These are phyloP conservation scores for Entamoeba invadens DNA, from an alignment of 208 protist species.

Conservation along the genomic window DNA sequence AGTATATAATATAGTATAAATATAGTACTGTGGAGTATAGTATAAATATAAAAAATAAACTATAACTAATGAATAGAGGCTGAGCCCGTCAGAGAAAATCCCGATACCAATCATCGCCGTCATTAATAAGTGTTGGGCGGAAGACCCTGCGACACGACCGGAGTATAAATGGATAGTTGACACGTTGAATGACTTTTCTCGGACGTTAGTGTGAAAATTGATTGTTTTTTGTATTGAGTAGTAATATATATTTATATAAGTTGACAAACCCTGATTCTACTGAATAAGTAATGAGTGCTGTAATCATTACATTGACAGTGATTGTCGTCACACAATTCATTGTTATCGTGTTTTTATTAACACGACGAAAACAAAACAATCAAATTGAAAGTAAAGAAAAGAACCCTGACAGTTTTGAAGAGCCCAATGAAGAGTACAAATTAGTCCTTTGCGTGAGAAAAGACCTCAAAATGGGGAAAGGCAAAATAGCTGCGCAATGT, in stretches of 20 bases:
- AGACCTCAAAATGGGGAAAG: slow-evolving; percentile 73
- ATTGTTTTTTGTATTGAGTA: too few relatives aligned
- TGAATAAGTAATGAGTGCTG: background rate
- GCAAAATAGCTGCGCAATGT: slow-evolving; percentile 78
- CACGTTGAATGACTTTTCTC: background rate
- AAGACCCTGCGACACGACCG: background rate
- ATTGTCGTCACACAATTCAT: background rate
- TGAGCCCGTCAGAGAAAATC: background rate
- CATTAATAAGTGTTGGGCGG: background rate
- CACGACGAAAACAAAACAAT: background rate
- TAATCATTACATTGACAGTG: background rate
- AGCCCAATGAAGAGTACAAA: slow-evolving; percentile 39
- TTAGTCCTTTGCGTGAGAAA: slow-evolving; percentile 70
- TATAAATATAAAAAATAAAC: too few relatives aligned
- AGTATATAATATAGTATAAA: too few relatives aligned
- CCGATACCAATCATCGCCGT: background rate
- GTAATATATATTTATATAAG: too few relatives aligned
- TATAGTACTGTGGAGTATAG: too few relatives aligned
- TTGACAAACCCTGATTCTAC: too few relatives aligned
- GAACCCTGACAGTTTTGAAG: background rate
- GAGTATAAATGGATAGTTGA: background rate
- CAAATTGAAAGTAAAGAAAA: background rate
- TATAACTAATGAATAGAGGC: too few relatives aligned
- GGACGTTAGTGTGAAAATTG: background rate
- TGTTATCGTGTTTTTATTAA: background rate